Percentiles rank a stretch among this genome's conserved stretches.
phyloP scores from a whole-genome alignment of 2,329 filamentous ascomycete species.

The Talaromyces sp. region DNA sequence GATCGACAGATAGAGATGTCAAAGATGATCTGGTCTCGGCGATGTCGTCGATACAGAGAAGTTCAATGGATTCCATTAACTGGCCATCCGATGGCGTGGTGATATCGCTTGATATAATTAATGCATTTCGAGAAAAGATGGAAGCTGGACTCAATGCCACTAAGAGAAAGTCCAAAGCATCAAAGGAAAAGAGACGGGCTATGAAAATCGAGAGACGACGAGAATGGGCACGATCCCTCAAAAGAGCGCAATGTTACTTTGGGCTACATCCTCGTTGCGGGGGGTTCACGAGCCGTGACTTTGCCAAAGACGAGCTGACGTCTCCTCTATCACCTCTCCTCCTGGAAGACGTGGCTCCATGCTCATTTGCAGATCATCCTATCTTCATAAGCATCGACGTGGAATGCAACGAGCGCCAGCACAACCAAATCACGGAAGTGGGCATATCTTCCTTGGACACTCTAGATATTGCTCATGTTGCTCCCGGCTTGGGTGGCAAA shows the following conservation, averaged over 20 bases:
- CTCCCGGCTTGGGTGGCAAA: constrained; percentile 59
- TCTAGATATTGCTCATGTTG: constrained; percentile 49
- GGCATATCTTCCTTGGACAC: constrained; percentile 81
- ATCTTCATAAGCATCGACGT: constrained; percentile 78
- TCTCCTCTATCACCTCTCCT: constrained; percentile 39
- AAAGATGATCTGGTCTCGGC: constrained; percentile 35
- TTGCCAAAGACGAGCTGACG: constrained; percentile 25
- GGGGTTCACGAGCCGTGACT: background rate
- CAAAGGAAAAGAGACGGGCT: constrained; percentile 50
- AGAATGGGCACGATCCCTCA: constrained; percentile 54
- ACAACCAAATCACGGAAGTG: constrained; percentile 72
- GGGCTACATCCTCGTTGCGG: constrained; percentile 55
- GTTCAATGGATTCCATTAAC: background rate
- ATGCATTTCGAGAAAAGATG: constrained; percentile 54
- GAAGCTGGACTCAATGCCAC: constrained; percentile 49
- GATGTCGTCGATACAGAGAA: constrained; percentile 29
- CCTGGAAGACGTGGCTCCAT: constrained; percentile 45
- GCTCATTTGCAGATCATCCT: constrained; percentile 51
- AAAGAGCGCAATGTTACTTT: constrained; percentile 65
- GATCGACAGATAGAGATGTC: constrained; percentile 47
- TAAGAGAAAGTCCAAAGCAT: constrained; percentile 48
- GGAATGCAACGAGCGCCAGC: constrained; percentile 70
- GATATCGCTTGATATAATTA: constrained; percentile 20
- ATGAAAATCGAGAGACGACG: constrained; percentile 51
- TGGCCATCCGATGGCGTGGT: background rate